Conservation (phyloP, 2,329 filamentous ascomycete species). For the Paraconiothyrium brasiliense region DNA sequence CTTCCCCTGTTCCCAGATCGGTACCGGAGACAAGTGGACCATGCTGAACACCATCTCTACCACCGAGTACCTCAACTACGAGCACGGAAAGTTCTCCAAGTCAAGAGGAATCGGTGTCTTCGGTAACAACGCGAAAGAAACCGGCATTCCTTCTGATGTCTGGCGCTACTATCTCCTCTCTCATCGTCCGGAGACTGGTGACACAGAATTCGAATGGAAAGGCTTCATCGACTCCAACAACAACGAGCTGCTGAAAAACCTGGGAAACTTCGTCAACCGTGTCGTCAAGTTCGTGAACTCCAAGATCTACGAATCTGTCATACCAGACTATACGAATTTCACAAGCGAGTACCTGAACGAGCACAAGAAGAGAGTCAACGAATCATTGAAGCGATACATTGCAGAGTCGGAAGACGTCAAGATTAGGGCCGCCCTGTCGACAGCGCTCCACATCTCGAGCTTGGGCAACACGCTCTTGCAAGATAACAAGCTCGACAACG, state of each 20-base stretch:
- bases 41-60: slow-evolving; percentile 88
- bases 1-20: slow-evolving; percentile 87
- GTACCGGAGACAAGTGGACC: slow-evolving; percentile 86
- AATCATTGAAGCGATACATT: slow-evolving; percentile 72
- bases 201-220: slow-evolving; percentile 90
- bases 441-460: slow-evolving; percentile 72
- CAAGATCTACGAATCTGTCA: slow-evolving; percentile 72
- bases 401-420: slow-evolving; percentile 75
- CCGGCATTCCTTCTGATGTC: slow-evolving; percentile 84
- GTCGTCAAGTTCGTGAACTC: slow-evolving; percentile 76
- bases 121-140: slow-evolving; percentile 87
- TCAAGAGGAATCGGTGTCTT: slow-evolving; percentile 90
- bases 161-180: slow-evolving; percentile 93
- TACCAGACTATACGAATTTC: slow-evolving; percentile 72
- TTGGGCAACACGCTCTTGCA: slow-evolving; percentile 68
- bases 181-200: slow-evolving; percentile 83
- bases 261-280: slow-evolving; percentile 68
- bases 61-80: slow-evolving; percentile 71
- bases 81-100: slow-evolving; percentile 82
- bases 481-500: slow-evolving; percentile 68
- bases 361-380: slow-evolving; percentile 70
- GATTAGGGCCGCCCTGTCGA: slow-evolving; percentile 72
- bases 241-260: slow-evolving; percentile 81
- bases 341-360: slow-evolving; percentile 52
- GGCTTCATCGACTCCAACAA: slow-evolving; percentile 87